A percentile compares a stretch with the other conserved stretches of the same genome.
Evolutionary conservation across 2,329 filamentous ascomycete species (phyloP).

Genomic region (Diaporthe destruens): DNA sequence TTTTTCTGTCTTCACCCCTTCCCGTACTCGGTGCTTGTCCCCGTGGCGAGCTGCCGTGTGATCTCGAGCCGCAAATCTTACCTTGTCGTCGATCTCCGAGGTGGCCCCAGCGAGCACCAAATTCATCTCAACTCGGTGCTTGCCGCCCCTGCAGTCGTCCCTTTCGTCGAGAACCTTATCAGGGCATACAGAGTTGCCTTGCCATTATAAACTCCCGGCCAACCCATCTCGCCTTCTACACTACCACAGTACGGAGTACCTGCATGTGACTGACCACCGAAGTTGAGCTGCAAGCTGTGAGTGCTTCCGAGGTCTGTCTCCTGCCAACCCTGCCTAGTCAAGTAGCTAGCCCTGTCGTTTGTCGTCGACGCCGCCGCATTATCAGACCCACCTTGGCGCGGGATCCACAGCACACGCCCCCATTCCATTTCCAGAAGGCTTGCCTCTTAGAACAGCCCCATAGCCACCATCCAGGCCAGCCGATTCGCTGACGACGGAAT

Average conservation of each 20-base stretch:
- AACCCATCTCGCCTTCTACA: neutral
- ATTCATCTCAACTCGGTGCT: constrained; percentile 35
- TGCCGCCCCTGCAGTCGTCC: constrained; percentile 24
- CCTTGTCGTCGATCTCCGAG: constrained; percentile 18
- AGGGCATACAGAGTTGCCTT: neutral
- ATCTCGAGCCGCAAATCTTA: constrained; percentile 24
- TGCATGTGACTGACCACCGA: constrained; percentile 16
- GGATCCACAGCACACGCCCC: constrained; percentile 37
- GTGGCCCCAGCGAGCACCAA: neutral
- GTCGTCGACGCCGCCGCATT: constrained; percentile 39
- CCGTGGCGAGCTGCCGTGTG: constrained; percentile 28
- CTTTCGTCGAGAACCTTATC: constrained; percentile 23
- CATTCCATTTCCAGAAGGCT: constrained; percentile 30
- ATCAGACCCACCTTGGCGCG: constrained; percentile 37
- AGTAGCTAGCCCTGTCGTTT: constrained; percentile 22
- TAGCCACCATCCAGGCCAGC: constrained; percentile 33
- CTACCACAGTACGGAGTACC: neutral
- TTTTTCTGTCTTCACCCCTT: neutral
- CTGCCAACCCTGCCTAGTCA: constrained; percentile 2
- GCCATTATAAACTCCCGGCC: constrained; percentile 13
- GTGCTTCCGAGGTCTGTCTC: constrained; percentile 13
- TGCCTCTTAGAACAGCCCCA: constrained; percentile 38
- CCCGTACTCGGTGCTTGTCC: neutral
- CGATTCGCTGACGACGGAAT: constrained; percentile 39
- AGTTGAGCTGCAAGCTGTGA: neutral